Base-by-base conservation (phyloP, 2,329 filamentous ascomycete species). In the Trichoderma pleuroti region DNA sequence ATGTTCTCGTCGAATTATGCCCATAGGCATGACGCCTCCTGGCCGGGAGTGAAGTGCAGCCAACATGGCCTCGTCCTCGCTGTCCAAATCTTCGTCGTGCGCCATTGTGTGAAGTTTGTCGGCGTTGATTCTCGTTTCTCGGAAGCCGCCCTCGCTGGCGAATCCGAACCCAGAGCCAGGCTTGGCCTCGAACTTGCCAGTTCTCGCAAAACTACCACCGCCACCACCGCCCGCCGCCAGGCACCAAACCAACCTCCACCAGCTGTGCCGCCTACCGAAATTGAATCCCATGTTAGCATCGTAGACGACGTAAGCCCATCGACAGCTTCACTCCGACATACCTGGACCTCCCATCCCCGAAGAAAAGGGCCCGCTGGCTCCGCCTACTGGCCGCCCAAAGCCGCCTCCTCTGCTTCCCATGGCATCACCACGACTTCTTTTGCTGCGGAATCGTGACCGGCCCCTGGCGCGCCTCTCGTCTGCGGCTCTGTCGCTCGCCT, bases 71-170 rank as follows among this genome's bases (percentile, higher is more conserved):
- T 85, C 81, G 68, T 83, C 80, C n/a, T 84, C 81, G 72, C 81
- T 82, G 63, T 83, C 81, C 61, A 85, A 78, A 36, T 86, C 83
- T n/a, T 83, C 83, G 26, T 83, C 74, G 68, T 81, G 75, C 66
- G 81, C 74, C 78, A 83, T 78, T 62, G 77, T 75, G 74, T 85
- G 86, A 61, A 89, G 85, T 70, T 84, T 82, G 74, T 89, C 87
- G 73, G 86, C 85, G 74, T 89, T 88, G 76, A 89, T 85, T 77
- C 87, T 80, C 39, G 82, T 74, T 72, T 88, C 85, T 71, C 81
- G 78, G 70, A 76, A 74, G 39, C 76, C 73, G 61, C 74, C 73
- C 21, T 75, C 73, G 18, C 77, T 76, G 21, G 76, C 78, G 59
- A 83, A 80, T 46, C 79, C 78, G 71, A 84, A 84, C 52, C 80